phyloP scores from a whole-genome alignment of 345 rosid genomes.

The Arabidopsis thaliana region DNA sequence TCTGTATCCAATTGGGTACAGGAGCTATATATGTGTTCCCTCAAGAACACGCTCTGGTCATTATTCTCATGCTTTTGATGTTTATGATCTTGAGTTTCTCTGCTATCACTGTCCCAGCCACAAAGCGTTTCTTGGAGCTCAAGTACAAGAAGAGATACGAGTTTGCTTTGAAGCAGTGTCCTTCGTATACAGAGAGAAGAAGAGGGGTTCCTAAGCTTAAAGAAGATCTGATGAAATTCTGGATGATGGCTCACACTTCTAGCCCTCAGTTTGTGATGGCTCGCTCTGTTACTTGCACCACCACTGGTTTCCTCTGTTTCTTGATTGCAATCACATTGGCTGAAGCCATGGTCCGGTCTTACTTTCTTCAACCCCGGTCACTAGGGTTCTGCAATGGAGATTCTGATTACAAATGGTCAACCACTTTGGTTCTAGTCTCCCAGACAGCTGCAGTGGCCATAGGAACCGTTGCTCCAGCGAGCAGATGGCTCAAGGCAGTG shows the following conservation, averaged over 20 bases:
- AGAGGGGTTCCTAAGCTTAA: constrained; percentile 49
- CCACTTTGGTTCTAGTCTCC: constrained; percentile 52
- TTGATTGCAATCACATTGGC: constrained; percentile 59
- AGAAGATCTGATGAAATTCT: constrained; percentile 65
- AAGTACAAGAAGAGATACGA: constrained; percentile 65
- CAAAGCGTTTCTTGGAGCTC: constrained; percentile 57
- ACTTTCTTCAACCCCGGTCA: constrained; percentile 52
- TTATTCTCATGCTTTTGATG: constrained; percentile 66
- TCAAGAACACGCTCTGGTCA: constrained; percentile 63
- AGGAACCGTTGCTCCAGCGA: constrained; percentile 75
- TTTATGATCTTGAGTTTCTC: constrained; percentile 65
- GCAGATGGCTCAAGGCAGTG: constrained; percentile 73
- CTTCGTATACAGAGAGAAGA: constrained; percentile 38
- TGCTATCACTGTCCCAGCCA: constrained; percentile 59
- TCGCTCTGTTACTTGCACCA: constrained; percentile 76
- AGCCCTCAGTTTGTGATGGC: constrained; percentile 88
- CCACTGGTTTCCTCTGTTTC: constrained; percentile 83
- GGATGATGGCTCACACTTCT: constrained; percentile 93
- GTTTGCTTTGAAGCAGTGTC: constrained; percentile 56
- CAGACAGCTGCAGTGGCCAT: constrained; percentile 67
- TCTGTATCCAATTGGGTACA: constrained; percentile 76
- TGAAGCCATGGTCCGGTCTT: constrained; percentile 73
- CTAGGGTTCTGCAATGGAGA: constrained; percentile 72
- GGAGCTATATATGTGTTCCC: constrained; percentile 70
- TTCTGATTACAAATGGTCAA: constrained; percentile 87